A percentile compares a stretch with the other conserved stretches of the same genome.
These are phyloP conservation scores for Leccinellum albellum DNA, from an alignment of 768 basidiomycete genomes.

Conservation along the genomic window DNA sequence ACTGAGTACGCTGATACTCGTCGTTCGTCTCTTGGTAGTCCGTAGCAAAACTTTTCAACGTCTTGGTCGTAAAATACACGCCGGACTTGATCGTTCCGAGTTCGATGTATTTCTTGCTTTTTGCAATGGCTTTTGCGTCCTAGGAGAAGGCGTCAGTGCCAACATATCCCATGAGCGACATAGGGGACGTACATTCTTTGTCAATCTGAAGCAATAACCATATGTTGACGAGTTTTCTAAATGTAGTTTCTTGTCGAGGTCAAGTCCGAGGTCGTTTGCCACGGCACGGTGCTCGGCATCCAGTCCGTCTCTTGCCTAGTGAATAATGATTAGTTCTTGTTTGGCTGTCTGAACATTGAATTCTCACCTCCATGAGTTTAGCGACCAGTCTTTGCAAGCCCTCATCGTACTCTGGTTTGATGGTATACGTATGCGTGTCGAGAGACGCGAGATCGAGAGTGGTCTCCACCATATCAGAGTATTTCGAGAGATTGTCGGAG, in stretches of 20 bases:
- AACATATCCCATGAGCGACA: not conserved
- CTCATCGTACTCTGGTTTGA: constrained; percentile 88
- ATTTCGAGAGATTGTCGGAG: constrained; percentile 62
- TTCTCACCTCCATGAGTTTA: constrained; percentile 53
- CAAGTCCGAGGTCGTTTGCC: constrained; percentile 69
- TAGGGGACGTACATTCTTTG: constrained; percentile 68
- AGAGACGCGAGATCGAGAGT: constrained; percentile 90
- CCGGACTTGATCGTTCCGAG: constrained; percentile 83
- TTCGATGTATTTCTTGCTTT: constrained; percentile 72
- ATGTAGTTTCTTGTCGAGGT: constrained; percentile 93
- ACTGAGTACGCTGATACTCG: constrained; percentile 73
- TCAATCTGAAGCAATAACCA: constrained; percentile 90
- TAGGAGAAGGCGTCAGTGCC: constrained; percentile 27
- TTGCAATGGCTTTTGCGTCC: constrained; percentile 74
- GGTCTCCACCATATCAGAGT: constrained; percentile 91
- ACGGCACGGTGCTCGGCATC: constrained; percentile 76
- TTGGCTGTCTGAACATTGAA: not conserved
- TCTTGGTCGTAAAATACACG: constrained; percentile 80
- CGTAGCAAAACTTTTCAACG: constrained; percentile 66
- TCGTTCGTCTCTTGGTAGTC: constrained; percentile 66
- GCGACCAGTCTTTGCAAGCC: constrained; percentile 64
- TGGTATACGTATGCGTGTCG: constrained; percentile 81
- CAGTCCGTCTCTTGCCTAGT: constrained; percentile 67
- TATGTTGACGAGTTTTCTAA: constrained; percentile 87
- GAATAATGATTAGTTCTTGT: not conserved